These are phyloP conservation scores for Ceratocystiopsis brevicomis DNA, from an alignment of 2,329 filamentous ascomycete species.

Conservation along the genomic window DNA sequence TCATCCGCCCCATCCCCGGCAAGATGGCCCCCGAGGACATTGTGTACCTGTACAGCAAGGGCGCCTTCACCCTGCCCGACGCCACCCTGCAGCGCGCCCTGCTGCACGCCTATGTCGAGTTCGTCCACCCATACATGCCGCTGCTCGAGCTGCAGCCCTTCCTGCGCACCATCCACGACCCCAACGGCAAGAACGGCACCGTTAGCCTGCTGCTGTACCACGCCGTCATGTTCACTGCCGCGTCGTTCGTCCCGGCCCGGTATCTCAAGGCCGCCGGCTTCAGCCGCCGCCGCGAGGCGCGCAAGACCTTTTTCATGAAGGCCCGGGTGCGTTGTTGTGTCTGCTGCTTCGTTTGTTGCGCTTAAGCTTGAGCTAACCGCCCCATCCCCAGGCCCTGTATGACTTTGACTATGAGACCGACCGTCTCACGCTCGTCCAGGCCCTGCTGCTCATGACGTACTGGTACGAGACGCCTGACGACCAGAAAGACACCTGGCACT, in stretches of 20 bases:
- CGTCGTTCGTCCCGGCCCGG: conserved; percentile 70
- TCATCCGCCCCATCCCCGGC: conserved; percentile 60
- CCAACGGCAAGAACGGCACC: conserved; percentile 50
- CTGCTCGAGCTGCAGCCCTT: conserved; percentile 52
- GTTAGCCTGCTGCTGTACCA: conserved; percentile 81
- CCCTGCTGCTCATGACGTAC: conserved; percentile 80
- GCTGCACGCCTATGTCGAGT: conserved; percentile 67
- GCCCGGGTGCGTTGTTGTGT: conserved; percentile 44
- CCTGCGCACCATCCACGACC: conserved; percentile 38
- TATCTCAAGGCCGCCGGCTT: conserved; percentile 62
- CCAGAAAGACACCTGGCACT: conserved; percentile 96
- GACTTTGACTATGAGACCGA: conserved; percentile 92
- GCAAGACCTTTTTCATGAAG: conserved; percentile 77
- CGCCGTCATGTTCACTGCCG: conserved; percentile 84
- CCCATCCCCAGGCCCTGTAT: conserved; percentile 47
- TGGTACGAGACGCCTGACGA: conserved; percentile 97
- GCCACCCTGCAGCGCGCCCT: conserved; percentile 58
- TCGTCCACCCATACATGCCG: conserved; percentile 88
- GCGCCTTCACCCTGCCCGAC: conserved; percentile 60
- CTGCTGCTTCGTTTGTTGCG: too few species aligned
- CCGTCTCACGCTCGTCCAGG: conserved; percentile 73
- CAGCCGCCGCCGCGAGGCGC: conserved; percentile 55
- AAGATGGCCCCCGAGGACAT: conserved; percentile 69
- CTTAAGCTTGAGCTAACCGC: too few species aligned
- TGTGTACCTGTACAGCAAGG: conserved; percentile 65